Evolutionary conservation across 2,329 filamentous ascomycete species (phyloP).

Genomic region (Ophiostoma piceae): DNA sequence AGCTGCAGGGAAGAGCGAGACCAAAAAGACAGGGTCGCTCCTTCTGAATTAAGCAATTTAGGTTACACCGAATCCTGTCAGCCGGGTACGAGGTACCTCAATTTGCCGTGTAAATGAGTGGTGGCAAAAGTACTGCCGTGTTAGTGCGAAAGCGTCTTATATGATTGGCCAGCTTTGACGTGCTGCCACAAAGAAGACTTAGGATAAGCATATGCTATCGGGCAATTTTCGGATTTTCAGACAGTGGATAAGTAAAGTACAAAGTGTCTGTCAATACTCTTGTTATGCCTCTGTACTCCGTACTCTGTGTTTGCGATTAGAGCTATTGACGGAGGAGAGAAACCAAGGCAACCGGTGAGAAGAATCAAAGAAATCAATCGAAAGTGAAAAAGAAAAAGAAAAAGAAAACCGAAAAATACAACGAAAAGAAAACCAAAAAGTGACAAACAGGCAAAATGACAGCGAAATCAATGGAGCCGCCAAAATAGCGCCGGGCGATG

Average conservation of each 20-base stretch:
- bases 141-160: conserved; percentile 9
- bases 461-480: background rate
- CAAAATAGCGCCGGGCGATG: background rate
- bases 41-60: background rate
- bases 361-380: background rate
- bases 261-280: too few relatives aligned
- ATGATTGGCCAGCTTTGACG: conserved; percentile 2
- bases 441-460: background rate
- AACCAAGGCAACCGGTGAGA: background rate
- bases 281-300: too few relatives aligned
- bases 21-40: background rate
- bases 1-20: background rate
- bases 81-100: background rate
- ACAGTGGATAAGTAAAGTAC: background rate
- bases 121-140: background rate
- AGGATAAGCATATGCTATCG: background rate
- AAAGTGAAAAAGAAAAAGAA: background rate
- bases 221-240: background rate
- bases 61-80: conserved; percentile 1
- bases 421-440: background rate
- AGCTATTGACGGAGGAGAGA: too few relatives aligned
- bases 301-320: too few relatives aligned
- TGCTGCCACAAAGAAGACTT: background rate
- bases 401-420: background rate
- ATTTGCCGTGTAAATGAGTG: background rate